Conservation (phyloP, 768 basidiomycete genomes). For the Boletus eberwhitei region DNA sequence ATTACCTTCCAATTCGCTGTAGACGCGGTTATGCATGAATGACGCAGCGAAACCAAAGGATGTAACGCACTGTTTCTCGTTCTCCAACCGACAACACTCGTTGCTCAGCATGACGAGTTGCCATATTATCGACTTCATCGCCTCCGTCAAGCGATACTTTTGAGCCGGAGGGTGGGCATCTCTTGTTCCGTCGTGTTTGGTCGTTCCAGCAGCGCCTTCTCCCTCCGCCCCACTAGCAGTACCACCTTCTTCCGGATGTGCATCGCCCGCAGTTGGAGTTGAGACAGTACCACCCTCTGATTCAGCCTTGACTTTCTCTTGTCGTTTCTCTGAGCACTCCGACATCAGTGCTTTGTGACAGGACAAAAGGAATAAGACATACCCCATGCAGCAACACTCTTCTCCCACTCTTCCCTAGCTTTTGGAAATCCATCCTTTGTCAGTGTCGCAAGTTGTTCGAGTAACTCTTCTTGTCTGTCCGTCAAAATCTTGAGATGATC, state of each 20-base stretch:
- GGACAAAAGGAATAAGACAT: constrained; percentile 15
- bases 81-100: constrained; percentile 68
- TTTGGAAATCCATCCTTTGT: constrained; percentile 65
- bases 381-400: constrained; percentile 69
- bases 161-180: constrained; percentile 64
- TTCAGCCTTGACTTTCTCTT: constrained; percentile 51
- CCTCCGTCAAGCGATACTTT: constrained; percentile 76
- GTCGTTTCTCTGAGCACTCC: constrained; percentile 41
- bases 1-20: constrained; percentile 57
- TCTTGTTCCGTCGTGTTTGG: constrained; percentile 33
- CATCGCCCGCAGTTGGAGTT: constrained; percentile 24
- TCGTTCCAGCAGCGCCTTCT: constrained; percentile 15
- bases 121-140: constrained; percentile 79
- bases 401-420: constrained; percentile 76
- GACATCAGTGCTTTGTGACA: neutral
- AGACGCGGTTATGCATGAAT: constrained; percentile 13
- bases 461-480: constrained; percentile 63
- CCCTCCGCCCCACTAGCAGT: constrained; percentile 26
- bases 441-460: constrained; percentile 57
- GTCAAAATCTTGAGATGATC: constrained; percentile 68
- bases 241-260: constrained; percentile 32
- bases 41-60: neutral
- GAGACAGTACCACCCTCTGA: constrained; percentile 33
- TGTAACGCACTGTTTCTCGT: constrained; percentile 54
- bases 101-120: constrained; percentile 78